These are phyloP conservation scores for Dichomitus squalens DNA, from an alignment of 1,284 basidiomycete genomes.

Conservation along the genomic window DNA sequence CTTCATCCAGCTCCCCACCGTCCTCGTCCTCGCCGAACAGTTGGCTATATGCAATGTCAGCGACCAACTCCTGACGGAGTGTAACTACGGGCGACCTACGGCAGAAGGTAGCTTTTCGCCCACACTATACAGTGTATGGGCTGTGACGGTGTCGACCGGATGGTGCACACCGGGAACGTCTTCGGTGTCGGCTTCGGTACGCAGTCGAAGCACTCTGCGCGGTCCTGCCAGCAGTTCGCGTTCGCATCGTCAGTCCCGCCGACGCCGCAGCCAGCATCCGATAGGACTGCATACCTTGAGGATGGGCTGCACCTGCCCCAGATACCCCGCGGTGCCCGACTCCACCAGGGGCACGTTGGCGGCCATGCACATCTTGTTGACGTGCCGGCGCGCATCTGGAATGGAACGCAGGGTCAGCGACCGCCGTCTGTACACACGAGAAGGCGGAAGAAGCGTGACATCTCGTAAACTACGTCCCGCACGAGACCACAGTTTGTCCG, in stretches of 20 bases:
- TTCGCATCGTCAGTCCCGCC: background rate
- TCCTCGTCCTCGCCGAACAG: constrained; percentile 92
- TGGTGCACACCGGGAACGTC: constrained; percentile 97
- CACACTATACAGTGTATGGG: constrained; percentile 99
- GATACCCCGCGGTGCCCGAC: constrained; percentile 95
- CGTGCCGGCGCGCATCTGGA: constrained; percentile 86
- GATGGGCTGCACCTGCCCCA: constrained; percentile 83
- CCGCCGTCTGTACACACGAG: background rate
- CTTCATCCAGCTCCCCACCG: constrained; percentile 79
- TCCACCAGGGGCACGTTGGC: constrained; percentile 91
- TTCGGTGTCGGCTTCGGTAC: constrained; percentile 89
- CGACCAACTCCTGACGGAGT: background rate
- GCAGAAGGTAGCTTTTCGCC: constrained; percentile 98
- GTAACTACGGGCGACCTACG: constrained; percentile 52
- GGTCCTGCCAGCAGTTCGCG: constrained; percentile 51
- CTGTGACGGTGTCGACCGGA: constrained; percentile 95
- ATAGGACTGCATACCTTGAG: constrained; percentile 52
- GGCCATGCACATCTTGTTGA: constrained; percentile 97
- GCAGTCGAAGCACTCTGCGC: constrained; percentile 93
- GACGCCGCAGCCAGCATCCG: background rate
- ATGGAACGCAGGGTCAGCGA: background rate
- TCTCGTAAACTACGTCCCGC: background rate
- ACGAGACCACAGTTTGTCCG: too few species aligned
- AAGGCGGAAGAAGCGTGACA: background rate
- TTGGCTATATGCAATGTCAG: constrained; percentile 61